These are phyloP conservation scores for Quercus suber DNA, from an alignment of 306 rosid species.

Conservation along the genomic window DNA sequence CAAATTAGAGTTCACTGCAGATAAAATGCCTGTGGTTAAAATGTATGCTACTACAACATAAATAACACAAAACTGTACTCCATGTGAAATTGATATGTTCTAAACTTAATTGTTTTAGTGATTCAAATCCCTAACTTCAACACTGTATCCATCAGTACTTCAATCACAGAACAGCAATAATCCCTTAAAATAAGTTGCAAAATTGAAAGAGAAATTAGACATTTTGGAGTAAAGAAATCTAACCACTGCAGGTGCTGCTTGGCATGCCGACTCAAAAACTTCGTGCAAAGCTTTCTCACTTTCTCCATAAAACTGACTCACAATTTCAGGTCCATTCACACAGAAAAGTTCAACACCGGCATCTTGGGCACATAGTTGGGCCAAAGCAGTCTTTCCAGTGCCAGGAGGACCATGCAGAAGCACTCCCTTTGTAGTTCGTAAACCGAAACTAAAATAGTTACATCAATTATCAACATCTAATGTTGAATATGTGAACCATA, in stretches of 20 bases:
- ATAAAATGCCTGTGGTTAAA: background rate
- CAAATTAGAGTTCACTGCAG: background rate
- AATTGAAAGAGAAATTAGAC: background rate
- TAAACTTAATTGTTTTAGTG: background rate
- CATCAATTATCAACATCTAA: constrained; percentile 10
- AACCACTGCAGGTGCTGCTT: constrained; percentile 91
- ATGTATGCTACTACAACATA: background rate
- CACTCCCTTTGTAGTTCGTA: constrained; percentile 77
- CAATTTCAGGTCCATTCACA: constrained; percentile 82
- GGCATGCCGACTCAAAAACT: constrained; percentile 67
- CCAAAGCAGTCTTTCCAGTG: constrained; percentile 91
- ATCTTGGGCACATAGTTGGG: constrained; percentile 64
- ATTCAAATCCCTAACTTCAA: background rate
- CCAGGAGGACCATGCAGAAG: constrained; percentile 98
- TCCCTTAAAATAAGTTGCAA: constrained; percentile 9
- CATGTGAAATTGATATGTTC: background rate
- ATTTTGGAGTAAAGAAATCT: constrained; percentile 35
- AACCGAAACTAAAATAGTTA: constrained; percentile 59
- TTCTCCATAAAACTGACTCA: constrained; percentile 76
- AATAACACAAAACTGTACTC: background rate
- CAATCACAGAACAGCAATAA: constrained; percentile 13
- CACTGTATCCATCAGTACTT: constrained; percentile 4
- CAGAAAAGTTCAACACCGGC: constrained; percentile 67
- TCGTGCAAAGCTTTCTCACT: constrained; percentile 70
- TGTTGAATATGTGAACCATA: constrained; percentile 8